Evolutionary conservation across 2,329 filamentous ascomycete species (phyloP).

Genomic region (Bipolaris victoriae): DNA sequence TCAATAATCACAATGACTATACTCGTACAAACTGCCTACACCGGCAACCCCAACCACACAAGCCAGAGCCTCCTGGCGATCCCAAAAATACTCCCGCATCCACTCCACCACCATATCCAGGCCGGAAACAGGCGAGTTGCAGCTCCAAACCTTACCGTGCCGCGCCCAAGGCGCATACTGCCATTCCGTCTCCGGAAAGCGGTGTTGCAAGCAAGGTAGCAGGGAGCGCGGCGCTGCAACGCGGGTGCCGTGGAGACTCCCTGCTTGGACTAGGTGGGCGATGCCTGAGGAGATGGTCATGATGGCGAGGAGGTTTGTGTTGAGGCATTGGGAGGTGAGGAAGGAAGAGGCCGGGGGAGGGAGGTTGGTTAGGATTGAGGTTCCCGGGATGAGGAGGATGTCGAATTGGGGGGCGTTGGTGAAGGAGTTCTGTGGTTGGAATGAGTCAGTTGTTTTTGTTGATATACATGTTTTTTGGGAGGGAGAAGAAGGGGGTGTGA

Average conservation of each 20-base stretch:
- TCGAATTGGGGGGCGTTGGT: constrained; percentile 45
- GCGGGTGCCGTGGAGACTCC: constrained; percentile 34
- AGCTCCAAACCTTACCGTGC: constrained; percentile 44
- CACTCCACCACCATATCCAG: constrained; percentile 44
- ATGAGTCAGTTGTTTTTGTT: constrained; percentile 22
- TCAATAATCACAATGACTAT: constrained; percentile 29
- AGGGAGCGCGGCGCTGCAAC: constrained; percentile 37
- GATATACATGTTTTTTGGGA: background rate
- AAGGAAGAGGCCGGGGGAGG: constrained; percentile 34
- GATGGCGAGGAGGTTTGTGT: constrained; percentile 32
- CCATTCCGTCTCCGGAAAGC: constrained; percentile 40
- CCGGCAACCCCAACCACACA: constrained; percentile 39
- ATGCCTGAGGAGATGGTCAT: constrained; percentile 45
- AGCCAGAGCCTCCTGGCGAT: constrained; percentile 40
- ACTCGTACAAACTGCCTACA: constrained; percentile 35
- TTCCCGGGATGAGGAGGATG: constrained; percentile 44
- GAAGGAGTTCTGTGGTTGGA: constrained; percentile 38
- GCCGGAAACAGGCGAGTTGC: constrained; percentile 37
- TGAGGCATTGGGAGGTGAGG: constrained; percentile 35
- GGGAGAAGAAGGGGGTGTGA: constrained; percentile 12
- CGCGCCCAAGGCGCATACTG: constrained; percentile 37
- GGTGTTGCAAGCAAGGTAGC: constrained; percentile 33
- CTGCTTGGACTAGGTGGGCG: constrained; percentile 35
- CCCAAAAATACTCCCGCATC: constrained; percentile 49
- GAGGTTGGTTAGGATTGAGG: constrained; percentile 32